Base-by-base conservation (phyloP, 805 yeast species). In the Hyphopichia homilentoma region DNA sequence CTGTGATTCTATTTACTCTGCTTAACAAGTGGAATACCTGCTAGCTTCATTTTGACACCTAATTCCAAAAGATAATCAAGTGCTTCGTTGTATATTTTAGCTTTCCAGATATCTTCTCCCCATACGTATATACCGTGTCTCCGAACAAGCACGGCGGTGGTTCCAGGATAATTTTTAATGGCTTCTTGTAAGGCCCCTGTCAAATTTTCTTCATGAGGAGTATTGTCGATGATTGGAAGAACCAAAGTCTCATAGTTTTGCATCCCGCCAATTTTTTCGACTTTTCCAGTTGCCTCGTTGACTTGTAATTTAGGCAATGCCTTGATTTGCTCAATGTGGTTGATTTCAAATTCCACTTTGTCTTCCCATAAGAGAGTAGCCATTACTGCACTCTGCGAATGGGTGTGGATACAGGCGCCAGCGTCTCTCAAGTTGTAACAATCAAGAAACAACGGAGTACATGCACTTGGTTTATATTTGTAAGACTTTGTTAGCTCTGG, bases 81-180 rank as follows among this genome's bases (percentile, higher is more conserved):
- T 12, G 96, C 95, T 59, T 90, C 97, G 53, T 88, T 88, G 55
- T 84, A 83, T 9, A 90, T 75, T 59, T 90, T 90, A 30, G 97
- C 96, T 59, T 89, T 87, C 84, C 94, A 84, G 8, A 86, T 84
- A 16, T 73, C 77, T 46, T 82, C 86, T 16, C 97, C 97, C 97
- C 97, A 90, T n/a, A 88, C 96, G 53, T 81, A 90, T 27, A 90
- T 81, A 1, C 97, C 97, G 52, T 90, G 97, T 50, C 96, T 71
- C 57, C 95, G 75, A 5, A 90, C 97, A 33, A 90, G 65, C 1
- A 90, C 87, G 0, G 97, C 97, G 2, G 88, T 76, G 3, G 95
- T 64, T 0, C 75, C 69, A 1, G 97, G 96, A 47, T 86, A 81
- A 11, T 70, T 65, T n/a, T 45, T 54, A 33, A 89, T 75, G 1